phyloP scores from a whole-genome alignment of 75 land plant species.

The Azolla pinnata region DNA sequence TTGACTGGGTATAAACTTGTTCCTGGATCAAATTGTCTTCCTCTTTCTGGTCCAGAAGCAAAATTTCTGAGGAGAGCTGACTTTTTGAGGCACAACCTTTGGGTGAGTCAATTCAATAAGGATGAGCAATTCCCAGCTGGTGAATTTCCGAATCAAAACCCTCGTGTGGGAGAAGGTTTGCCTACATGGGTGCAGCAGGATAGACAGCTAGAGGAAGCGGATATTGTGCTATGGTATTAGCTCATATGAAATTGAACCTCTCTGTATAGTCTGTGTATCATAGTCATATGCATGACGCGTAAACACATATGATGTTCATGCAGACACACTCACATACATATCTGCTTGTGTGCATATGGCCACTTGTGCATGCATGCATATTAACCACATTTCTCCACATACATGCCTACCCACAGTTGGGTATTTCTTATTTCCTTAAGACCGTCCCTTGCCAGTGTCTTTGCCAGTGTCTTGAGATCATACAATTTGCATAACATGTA shows the following conservation, averaged over 20 bases:
- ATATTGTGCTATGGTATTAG: constrained; percentile 83
- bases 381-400: too few relatives aligned
- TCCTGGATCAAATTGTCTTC: constrained; percentile 92
- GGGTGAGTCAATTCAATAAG: constrained; percentile 74
- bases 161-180: constrained; percentile 82
- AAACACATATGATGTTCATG: too few relatives aligned
- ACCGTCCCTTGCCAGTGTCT: too few relatives aligned
- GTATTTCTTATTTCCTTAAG: too few relatives aligned
- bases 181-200: constrained; percentile 85
- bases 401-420: too few relatives aligned
- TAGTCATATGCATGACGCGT: too few relatives aligned
- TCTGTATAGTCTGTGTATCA: background rate
- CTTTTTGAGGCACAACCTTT: constrained; percentile 89
- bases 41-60: constrained; percentile 83
- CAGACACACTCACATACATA: too few relatives aligned
- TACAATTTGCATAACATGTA: too few relatives aligned
- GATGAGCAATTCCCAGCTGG: constrained; percentile 90
- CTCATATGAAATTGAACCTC: background rate
- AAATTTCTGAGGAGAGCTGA: constrained; percentile 82
- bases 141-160: constrained; percentile 98
- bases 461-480: too few relatives aligned
- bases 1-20: constrained; percentile 83
- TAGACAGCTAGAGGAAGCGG: constrained; percentile 78
- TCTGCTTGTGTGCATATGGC: too few relatives aligned
- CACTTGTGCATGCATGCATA: too few relatives aligned